Conservation (phyloP, 495 filamentous ascomycete genomes). For the Aspergillus conjunctus region DNA sequence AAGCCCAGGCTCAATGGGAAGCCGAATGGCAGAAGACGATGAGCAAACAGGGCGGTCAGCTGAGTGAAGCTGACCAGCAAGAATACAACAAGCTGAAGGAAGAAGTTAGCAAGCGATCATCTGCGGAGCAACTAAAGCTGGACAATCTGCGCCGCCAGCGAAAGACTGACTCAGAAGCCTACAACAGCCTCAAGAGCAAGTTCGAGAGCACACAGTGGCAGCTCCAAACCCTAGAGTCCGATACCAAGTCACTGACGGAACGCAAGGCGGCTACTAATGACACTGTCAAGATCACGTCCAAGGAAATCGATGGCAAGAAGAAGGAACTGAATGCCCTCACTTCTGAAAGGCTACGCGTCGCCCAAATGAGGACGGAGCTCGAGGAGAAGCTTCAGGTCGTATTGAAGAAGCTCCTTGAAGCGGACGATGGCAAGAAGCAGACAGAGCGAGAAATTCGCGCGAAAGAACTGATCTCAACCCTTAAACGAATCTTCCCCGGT, state of each 20-base stretch:
- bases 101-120: conserved; percentile 83
- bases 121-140: conserved; percentile 77
- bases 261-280: conserved; percentile 61
- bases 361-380: conserved; percentile 79
- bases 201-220: conserved; percentile 76
- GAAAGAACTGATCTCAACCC: conserved; percentile 75
- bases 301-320: conserved; percentile 86
- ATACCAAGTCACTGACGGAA: conserved; percentile 68
- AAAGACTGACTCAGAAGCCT: conserved; percentile 86
- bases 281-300: conserved; percentile 63
- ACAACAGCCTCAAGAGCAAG: conserved; percentile 82
- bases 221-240: conserved; percentile 69
- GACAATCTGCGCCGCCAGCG: conserved; percentile 81
- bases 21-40: conserved; percentile 78
- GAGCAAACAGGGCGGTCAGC: conserved; percentile 80
- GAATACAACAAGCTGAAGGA: conserved; percentile 85
- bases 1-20: conserved; percentile 88
- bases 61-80: conserved; percentile 83
- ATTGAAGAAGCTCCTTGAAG: conserved; percentile 74
- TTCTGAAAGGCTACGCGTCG: conserved; percentile 78
- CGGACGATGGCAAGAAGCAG: conserved; percentile 79
- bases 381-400: conserved; percentile 89
- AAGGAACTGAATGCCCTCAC: conserved; percentile 82
- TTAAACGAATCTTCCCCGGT: conserved; percentile 90
- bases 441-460: conserved; percentile 75